Percentiles rank a stretch among this genome's conserved stretches.
These are phyloP conservation scores for Gyromitra esculenta DNA, from an alignment of 2,329 filamentous ascomycete species.

Conservation along the genomic window DNA sequence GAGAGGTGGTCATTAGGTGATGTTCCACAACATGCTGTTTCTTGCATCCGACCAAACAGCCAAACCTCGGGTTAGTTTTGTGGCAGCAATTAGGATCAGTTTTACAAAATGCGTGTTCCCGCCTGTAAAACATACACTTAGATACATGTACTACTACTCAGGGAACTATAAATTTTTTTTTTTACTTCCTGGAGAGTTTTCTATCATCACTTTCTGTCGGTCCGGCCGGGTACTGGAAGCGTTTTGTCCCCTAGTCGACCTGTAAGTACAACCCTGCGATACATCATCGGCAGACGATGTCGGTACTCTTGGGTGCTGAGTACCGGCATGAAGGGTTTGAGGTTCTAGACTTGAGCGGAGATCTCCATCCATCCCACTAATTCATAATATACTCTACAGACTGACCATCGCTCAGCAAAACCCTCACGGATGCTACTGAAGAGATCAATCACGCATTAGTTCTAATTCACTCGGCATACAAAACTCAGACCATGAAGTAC, in stretches of 20 bases:
- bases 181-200: background rate
- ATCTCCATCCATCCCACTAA: background rate
- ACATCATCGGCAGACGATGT: constrained; percentile 5
- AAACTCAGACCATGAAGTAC: background rate
- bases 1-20: constrained; percentile 29
- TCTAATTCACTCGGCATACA: background rate
- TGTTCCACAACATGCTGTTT: constrained; percentile 17
- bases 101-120: background rate
- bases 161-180: constrained; percentile 4
- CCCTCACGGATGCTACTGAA: background rate
- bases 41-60: constrained; percentile 5
- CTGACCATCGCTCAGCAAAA: background rate
- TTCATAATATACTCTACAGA: background rate
- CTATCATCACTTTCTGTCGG: constrained; percentile 4
- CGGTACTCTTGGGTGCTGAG: background rate
- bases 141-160: background rate
- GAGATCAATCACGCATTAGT: background rate
- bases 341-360: background rate
- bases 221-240: background rate
- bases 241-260: background rate
- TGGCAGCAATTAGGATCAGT: constrained; percentile 9
- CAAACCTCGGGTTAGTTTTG: constrained; percentile 8
- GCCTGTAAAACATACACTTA: constrained; percentile 16
- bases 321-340: background rate
- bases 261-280: background rate